phyloP scores from a whole-genome alignment of 1,139 yeast genomes.

The Petasospora rhodanensis region DNA sequence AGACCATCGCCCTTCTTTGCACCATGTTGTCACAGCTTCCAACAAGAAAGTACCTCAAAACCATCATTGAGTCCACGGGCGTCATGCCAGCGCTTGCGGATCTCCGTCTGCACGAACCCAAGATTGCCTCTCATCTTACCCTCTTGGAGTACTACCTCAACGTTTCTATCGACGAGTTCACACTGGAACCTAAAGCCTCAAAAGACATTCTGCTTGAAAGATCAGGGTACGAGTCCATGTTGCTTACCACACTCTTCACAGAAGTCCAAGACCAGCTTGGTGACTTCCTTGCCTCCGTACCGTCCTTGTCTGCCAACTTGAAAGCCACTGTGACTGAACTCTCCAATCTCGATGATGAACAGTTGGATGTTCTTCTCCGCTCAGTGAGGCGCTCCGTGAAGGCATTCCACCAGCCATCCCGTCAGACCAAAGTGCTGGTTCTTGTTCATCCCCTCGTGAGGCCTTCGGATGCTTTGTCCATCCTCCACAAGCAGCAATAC shows the following conservation, averaged over 20 bases:
- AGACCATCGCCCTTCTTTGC: constrained; percentile 28
- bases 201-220: constrained; percentile 17
- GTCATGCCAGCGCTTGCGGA: constrained; percentile 14
- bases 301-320: background rate
- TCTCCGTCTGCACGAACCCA: background rate
- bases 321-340: constrained; percentile 1
- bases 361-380: background rate
- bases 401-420: no score
- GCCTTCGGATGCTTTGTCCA: background rate
- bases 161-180: constrained; percentile 41
- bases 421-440: background rate
- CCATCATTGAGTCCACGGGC: constrained; percentile 30
- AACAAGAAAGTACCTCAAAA: constrained; percentile 35
- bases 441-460: constrained; percentile 2
- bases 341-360: constrained; percentile 2
- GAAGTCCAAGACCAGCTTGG: constrained; percentile 5
- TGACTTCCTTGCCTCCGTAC: constrained; percentile 4
- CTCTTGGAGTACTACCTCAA: constrained; percentile 25
- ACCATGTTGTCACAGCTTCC: constrained; percentile 37
- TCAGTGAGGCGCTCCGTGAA: no score
- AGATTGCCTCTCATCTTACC: no score
- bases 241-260: constrained; percentile 16
- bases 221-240: constrained; percentile 16
- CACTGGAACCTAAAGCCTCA: constrained; percentile 29
- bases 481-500: background rate